Base-by-base conservation (phyloP, 495 filamentous ascomycete species). In the Podospora fimiseda region DNA sequence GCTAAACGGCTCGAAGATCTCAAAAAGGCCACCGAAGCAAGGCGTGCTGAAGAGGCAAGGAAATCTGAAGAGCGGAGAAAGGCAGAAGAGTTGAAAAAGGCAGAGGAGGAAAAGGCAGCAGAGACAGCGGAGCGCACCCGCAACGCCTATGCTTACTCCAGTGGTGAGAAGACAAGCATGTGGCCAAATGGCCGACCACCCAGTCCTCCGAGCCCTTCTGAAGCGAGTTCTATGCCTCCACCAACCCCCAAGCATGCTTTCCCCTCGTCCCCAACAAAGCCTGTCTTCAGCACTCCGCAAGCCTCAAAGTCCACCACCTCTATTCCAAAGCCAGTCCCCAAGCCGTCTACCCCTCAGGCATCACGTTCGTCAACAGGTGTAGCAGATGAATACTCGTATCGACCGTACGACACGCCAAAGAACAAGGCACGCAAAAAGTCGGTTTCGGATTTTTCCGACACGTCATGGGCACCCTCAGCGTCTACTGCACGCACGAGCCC, bases 401-500 rank as follows among this genome's bases (percentile, higher is more conserved):
- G 88, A 14, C 89, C 90, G 2, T 93, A 94, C 71, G 88, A 94
- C 65, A 79, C 80, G 51, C 80, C 86, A 9, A 82, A 83, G 64
- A 80, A 75, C 48, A 59, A 67, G 2, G 47, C 60, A 3, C 75
- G 74, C 21, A 76, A 72, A 42, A 76, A 74, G 52, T 80, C 82
- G n/a, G 69, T 64, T 46, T 83, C 83, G 3, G 87, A 87, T 9
- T 74, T 84, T 57, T 93, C 89, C 36, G 88, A 91, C 62, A 89
- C 87, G 20, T 92, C 88, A 9, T 95, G 89, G 64, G 83, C 88
- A 1, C 78, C 88, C 1, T 92, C 87, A 2, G 80, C 85, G 43
- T 86, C 86, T 9, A 96, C 90, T 0, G 79, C 87, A n/a, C 83
- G 86, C 24, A 94, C 90, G 2, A 90, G 86, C 2, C 89, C 90